A percentile compares a stretch with the other conserved stretches of the same genome.
phyloP scores from a whole-genome alignment of 1,284 basidiomycete species.

The Pseudozyma tsukubaensis region DNA sequence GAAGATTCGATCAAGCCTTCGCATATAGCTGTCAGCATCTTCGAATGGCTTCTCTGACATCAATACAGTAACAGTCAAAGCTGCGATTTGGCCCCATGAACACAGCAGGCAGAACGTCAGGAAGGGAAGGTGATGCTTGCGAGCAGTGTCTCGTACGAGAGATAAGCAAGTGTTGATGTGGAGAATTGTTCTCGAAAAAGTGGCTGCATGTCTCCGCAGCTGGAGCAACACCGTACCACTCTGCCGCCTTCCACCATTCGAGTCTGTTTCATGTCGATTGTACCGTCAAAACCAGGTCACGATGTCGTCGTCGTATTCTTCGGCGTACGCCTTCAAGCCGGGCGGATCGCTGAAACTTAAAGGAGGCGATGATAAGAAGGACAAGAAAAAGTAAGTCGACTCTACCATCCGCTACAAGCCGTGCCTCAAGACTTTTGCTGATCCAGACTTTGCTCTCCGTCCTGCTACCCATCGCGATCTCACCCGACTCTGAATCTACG shows the following conservation, averaged over 20 bases:
- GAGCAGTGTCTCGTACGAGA: background rate
- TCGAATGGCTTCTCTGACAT: too few species aligned
- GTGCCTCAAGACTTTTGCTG: conserved; percentile 4
- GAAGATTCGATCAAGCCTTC: too few species aligned
- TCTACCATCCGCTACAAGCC: too few species aligned
- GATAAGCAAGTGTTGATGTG: background rate
- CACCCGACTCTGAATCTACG: background rate
- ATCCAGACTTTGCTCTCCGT: conserved; percentile 1
- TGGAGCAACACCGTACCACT: background rate
- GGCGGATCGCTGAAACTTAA: conserved; percentile 67
- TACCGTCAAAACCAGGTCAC: background rate
- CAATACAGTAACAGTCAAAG: too few species aligned
- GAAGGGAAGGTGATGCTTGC: background rate
- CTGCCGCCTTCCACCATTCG: background rate
- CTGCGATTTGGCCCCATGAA: too few species aligned
- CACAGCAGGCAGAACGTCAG: background rate
- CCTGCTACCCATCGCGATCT: background rate
- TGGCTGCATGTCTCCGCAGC: background rate
- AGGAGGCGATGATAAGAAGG: conserved; percentile 46
- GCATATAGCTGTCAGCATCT: too few species aligned
- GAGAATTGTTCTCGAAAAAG: background rate
- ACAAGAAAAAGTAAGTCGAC: conserved; percentile 44
- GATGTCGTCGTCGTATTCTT: conserved; percentile 35
- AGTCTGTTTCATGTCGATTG: too few species aligned
- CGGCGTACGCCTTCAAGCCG: conserved; percentile 60